Evolutionary conservation across 2,329 filamentous ascomycete species (phyloP).

Genomic region (Fusarium poae): DNA sequence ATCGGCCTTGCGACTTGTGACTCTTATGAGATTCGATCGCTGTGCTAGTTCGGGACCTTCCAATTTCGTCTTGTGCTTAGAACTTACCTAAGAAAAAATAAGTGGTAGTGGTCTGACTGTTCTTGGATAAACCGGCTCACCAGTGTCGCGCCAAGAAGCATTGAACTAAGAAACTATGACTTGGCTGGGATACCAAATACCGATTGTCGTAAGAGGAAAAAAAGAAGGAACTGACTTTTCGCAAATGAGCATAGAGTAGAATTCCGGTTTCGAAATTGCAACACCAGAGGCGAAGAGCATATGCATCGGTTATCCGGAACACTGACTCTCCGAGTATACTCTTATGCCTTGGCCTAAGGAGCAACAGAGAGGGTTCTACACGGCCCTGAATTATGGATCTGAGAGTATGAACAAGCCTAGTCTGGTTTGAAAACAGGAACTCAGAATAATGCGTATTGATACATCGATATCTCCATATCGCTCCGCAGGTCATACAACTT

Average conservation of each 20-base stretch:
- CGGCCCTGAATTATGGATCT: neutral
- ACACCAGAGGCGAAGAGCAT: neutral
- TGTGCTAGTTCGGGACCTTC: neutral
- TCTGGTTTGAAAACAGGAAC: neutral
- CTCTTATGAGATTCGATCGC: neutral
- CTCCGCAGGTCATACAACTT: neutral
- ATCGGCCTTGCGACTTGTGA: neutral
- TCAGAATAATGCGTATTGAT: neutral
- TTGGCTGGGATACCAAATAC: neutral
- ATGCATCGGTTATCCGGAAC: neutral
- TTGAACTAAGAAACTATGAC: too few relatives aligned
- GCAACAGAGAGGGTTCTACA: neutral
- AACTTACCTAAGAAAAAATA: neutral
- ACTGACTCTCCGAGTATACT: neutral
- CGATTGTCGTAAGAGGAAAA: neutral
- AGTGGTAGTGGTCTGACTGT: neutral
- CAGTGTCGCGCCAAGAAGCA: neutral
- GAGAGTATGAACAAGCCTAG: neutral
- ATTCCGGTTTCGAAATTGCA: neutral
- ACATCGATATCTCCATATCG: neutral
- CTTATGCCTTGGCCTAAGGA: constrained; percentile 13
- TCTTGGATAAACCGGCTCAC: too few relatives aligned
- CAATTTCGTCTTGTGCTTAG: neutral
- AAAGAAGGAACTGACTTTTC: neutral
- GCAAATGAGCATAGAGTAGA: neutral